A percentile compares a stretch with the other conserved stretches of the same genome.
Conservation (phyloP, 129 eudicot genomes). For the Centrapalus pauciflorus region DNA sequence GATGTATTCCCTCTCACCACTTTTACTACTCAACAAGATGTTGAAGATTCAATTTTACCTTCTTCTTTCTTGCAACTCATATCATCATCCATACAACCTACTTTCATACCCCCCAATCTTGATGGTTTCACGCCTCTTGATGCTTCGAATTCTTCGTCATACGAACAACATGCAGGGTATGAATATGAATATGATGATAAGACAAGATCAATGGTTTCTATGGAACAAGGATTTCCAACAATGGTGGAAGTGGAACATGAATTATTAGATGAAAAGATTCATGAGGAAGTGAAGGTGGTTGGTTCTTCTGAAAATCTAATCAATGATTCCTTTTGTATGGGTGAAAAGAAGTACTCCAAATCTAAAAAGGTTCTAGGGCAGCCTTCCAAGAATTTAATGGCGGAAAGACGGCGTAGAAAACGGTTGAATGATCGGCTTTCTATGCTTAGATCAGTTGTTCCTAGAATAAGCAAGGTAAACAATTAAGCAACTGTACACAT, state of each 20-base stretch:
- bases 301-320: constrained; percentile 13
- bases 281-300: constrained; percentile 10
- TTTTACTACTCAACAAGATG: constrained; percentile 6
- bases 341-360: constrained; percentile 33
- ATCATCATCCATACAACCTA: constrained; percentile 32
- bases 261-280: constrained; percentile 16
- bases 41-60: constrained; percentile 22
- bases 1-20: neutral
- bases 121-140: constrained; percentile 25
- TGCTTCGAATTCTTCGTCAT: constrained; percentile 27
- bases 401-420: constrained; percentile 63
- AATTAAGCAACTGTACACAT: neutral
- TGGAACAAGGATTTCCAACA: constrained; percentile 17
- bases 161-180: constrained; percentile 19
- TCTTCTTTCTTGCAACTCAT: constrained; percentile 25
- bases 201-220: constrained; percentile 7
- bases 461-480: constrained; percentile 62
- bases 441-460: constrained; percentile 72
- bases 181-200: constrained; percentile 4
- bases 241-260: constrained; percentile 10
- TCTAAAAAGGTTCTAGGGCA: constrained; percentile 44
- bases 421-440: constrained; percentile 67
- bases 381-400: constrained; percentile 75
- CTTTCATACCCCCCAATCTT: constrained; percentile 20
- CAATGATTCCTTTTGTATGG: constrained; percentile 13